These are phyloP conservation scores for Rhizopogon vulgaris DNA, from an alignment of 768 basidiomycete genomes.

Conservation along the genomic window DNA sequence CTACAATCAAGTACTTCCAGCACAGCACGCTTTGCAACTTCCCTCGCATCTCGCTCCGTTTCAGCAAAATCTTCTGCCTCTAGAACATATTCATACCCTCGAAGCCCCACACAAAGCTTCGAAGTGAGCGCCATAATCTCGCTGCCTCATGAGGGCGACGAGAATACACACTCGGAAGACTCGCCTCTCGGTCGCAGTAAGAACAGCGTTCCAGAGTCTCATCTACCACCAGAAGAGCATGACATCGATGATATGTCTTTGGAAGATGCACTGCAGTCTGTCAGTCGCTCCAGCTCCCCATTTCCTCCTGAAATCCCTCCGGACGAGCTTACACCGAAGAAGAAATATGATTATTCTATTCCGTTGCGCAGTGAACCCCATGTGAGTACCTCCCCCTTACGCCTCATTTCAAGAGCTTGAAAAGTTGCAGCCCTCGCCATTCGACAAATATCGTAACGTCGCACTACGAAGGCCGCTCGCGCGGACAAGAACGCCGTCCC, in stretches of 20 bases:
- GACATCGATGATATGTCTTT: constrained; percentile 43
- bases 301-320: constrained; percentile 32
- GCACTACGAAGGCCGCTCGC: constrained; percentile 45
- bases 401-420: background rate
- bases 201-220: constrained; percentile 48
- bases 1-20: constrained; percentile 47
- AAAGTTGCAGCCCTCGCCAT: constrained; percentile 49
- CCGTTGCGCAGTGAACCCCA: constrained; percentile 57
- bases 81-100: constrained; percentile 21
- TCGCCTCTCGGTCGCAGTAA: constrained; percentile 36
- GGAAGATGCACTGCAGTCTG: constrained; percentile 49
- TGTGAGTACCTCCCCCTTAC: constrained; percentile 29
- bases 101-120: constrained; percentile 42
- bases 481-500: constrained; percentile 58
- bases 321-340: constrained; percentile 39
- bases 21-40: constrained; percentile 45
- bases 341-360: constrained; percentile 48
- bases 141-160: constrained; percentile 32
- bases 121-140: constrained; percentile 56
- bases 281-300: constrained; percentile 50
- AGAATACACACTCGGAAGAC: constrained; percentile 31
- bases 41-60: constrained; percentile 39
- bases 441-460: constrained; percentile 59
- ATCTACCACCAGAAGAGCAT: constrained; percentile 43
- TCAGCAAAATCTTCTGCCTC: constrained; percentile 30